Conservation (phyloP, 2,329 filamentous ascomycete genomes). For the Penicillium sp. region DNA sequence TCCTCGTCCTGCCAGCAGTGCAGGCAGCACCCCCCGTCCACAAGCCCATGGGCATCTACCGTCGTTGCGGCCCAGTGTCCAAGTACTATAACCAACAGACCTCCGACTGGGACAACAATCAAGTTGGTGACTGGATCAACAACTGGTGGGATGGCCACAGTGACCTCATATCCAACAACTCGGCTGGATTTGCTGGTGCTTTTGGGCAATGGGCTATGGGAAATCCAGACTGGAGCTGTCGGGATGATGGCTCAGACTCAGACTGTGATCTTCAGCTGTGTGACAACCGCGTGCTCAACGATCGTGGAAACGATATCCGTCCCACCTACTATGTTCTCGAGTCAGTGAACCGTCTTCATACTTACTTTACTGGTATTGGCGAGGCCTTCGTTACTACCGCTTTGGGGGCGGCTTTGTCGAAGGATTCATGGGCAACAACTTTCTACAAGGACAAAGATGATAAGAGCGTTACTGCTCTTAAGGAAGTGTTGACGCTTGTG, state of each 20-base stretch:
- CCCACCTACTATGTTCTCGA: slow-evolving; percentile 12
- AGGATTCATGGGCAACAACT: slow-evolving; percentile 12
- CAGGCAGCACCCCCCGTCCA: slow-evolving; percentile 7
- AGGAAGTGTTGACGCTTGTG: slow-evolving; percentile 6
- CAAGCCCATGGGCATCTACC: neutral
- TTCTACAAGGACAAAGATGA: slow-evolving; percentile 16
- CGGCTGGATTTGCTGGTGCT: slow-evolving; percentile 12
- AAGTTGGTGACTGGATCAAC: slow-evolving; percentile 12
- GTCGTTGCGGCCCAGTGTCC: slow-evolving; percentile 11
- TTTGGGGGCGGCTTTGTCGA: slow-evolving; percentile 9
- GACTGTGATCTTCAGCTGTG: slow-evolving; percentile 13
- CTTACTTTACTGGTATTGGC: slow-evolving; percentile 10
- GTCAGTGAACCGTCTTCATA: slow-evolving; percentile 12
- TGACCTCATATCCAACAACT: neutral
- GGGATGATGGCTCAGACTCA: slow-evolving; percentile 10
- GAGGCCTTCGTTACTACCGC: slow-evolving; percentile 12
- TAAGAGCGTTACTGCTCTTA: slow-evolving; percentile 5
- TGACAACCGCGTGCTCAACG: slow-evolving; percentile 13
- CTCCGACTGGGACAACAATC: slow-evolving; percentile 9
- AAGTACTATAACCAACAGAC: slow-evolving; percentile 12
- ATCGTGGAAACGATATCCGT: slow-evolving; percentile 7
- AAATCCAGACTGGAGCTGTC: slow-evolving; percentile 14
- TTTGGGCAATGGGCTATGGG: slow-evolving; percentile 17
- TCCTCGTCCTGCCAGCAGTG: slow-evolving; percentile 6
- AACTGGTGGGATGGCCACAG: slow-evolving; percentile 14